Percentiles rank a stretch among this genome's conserved stretches.
phyloP scores from a whole-genome alignment of 495 filamentous ascomycete genomes.

The Evansstolkia leycettana region DNA sequence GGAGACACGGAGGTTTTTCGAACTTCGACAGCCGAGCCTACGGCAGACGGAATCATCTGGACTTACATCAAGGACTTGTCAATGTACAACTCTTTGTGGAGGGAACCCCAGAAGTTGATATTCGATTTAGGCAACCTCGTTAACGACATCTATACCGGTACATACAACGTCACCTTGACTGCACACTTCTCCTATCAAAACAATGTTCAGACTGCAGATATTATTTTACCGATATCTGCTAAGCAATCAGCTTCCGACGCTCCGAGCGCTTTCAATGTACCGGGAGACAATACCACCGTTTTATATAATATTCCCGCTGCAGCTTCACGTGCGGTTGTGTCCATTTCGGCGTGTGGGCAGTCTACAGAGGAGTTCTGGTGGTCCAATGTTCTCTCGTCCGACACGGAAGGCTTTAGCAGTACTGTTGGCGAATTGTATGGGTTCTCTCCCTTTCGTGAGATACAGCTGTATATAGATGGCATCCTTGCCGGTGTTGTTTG shows the following conservation, averaged over 20 bases:
- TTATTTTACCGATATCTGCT: constrained; percentile 69
- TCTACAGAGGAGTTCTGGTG: constrained; percentile 82
- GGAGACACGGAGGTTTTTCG: constrained; percentile 73
- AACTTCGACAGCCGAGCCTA: constrained; percentile 81
- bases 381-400: constrained; percentile 59
- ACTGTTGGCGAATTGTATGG: constrained; percentile 49
- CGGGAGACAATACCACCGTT: constrained; percentile 44
- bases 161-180: constrained; percentile 71
- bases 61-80: constrained; percentile 81
- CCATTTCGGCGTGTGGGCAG: constrained; percentile 69
- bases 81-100: constrained; percentile 56
- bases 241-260: constrained; percentile 34
- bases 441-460: constrained; percentile 68
- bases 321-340: constrained; percentile 57
- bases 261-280: constrained; percentile 61
- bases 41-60: constrained; percentile 53
- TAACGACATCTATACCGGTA: constrained; percentile 61
- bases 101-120: constrained; percentile 56
- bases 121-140: constrained; percentile 77
- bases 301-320: constrained; percentile 47
- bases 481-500: constrained; percentile 65
- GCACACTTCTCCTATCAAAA: constrained; percentile 51
- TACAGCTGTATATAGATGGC: constrained; percentile 70
- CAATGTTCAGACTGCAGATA: constrained; percentile 39
- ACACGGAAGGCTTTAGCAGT: constrained; percentile 47